These are phyloP conservation scores for Zangia roseola DNA, from an alignment of 768 basidiomycete genomes.

Conservation along the genomic window DNA sequence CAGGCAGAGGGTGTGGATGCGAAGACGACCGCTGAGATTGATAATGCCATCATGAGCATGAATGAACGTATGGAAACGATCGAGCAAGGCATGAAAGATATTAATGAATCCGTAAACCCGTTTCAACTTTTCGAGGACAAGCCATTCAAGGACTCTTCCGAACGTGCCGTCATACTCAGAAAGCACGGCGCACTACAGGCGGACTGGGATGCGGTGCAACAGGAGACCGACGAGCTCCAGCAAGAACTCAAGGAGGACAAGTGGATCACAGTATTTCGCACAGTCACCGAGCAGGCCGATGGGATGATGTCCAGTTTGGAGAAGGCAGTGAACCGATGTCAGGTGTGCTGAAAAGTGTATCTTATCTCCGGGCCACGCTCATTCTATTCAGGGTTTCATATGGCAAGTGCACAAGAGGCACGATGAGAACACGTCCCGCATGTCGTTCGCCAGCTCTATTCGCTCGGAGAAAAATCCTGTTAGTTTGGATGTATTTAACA, in stretches of 20 bases:
- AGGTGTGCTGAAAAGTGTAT: conserved; percentile 48
- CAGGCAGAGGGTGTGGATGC: conserved; percentile 55
- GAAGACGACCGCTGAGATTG: conserved; percentile 68
- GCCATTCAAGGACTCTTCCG: conserved; percentile 43
- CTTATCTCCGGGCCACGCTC: neutral
- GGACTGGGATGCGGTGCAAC: conserved; percentile 83
- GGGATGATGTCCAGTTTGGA: conserved; percentile 97
- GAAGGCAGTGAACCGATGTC: conserved; percentile 88
- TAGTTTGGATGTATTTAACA: conserved; percentile 61
- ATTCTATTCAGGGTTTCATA: conserved; percentile 67
- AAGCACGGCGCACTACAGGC: conserved; percentile 70
- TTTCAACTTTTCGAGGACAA: conserved; percentile 49
- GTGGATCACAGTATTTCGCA: conserved; percentile 93
- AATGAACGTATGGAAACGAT: conserved; percentile 78
- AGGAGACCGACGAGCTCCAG: conserved; percentile 75
- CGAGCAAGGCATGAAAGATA: conserved; percentile 65
- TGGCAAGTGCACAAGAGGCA: conserved; percentile 71
- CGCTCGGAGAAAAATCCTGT: conserved; percentile 51
- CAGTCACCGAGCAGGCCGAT: conserved; percentile 91
- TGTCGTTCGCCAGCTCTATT: conserved; percentile 46
- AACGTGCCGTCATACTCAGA: conserved; percentile 49
- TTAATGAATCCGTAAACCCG: conserved; percentile 66
- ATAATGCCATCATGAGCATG: conserved; percentile 75
- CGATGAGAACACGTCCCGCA: conserved; percentile 42
- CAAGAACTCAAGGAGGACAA: conserved; percentile 98